Percentiles rank a stretch among this genome's conserved stretches.
Conservation (phyloP, 2,329 filamentous ascomycete species). For the Bertia moriformis region DNA sequence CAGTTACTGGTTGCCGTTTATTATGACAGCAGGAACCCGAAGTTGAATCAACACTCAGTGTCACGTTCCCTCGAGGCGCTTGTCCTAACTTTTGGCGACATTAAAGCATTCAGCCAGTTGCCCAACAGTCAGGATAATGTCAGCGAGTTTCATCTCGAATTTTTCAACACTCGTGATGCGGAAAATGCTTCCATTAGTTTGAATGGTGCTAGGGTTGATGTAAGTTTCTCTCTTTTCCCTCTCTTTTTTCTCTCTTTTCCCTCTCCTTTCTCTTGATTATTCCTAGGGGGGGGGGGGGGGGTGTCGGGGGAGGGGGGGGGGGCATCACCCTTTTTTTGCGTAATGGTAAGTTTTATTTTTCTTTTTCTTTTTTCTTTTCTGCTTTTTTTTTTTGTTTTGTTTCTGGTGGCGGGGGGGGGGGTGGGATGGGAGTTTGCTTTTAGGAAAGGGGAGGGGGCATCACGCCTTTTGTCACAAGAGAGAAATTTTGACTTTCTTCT, state of each 20-base stretch:
- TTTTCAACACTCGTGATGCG: conserved; percentile 18
- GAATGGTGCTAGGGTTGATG: conserved; percentile 17
- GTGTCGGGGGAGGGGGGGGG: too few species aligned
- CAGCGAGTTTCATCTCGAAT: conserved; percentile 21
- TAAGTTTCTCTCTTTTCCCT: conserved; percentile 7
- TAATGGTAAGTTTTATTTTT: too few species aligned
- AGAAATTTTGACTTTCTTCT: not conserved
- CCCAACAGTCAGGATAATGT: conserved; percentile 12
- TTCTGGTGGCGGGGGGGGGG: too few species aligned
- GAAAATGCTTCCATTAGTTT: conserved; percentile 17
- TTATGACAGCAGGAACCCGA: not conserved
- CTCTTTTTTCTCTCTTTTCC: not conserved
- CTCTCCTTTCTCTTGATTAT: too few species aligned
- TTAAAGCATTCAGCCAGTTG: conserved; percentile 16
- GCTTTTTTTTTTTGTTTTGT: too few species aligned
- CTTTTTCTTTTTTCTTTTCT: too few species aligned
- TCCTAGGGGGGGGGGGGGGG: too few species aligned
- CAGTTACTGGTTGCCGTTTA: not conserved
- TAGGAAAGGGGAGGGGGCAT: too few species aligned
- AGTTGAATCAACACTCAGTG: not conserved
- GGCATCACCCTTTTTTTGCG: too few species aligned
- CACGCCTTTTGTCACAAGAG: too few species aligned
- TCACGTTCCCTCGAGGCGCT: conserved; percentile 13
- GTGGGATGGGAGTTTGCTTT: not conserved
- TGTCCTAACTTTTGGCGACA: conserved; percentile 18